phyloP scores from a whole-genome alignment of 2,329 filamentous ascomycete species.

The Fusarium azukiicola region DNA sequence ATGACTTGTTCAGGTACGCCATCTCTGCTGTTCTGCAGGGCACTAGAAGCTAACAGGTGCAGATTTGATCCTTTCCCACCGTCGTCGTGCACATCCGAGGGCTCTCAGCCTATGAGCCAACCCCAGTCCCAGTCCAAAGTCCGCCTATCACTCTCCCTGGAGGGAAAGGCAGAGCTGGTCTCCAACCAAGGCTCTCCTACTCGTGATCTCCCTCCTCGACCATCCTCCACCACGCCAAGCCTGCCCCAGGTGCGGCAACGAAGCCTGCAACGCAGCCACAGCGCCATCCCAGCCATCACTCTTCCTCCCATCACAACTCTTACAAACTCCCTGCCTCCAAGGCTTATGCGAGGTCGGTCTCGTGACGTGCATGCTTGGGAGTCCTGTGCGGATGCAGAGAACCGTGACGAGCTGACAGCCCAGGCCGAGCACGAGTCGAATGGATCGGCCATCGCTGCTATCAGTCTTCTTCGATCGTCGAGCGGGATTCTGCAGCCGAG shows the following conservation, averaged over 20 bases:
- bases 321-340: slow-evolving; percentile 75
- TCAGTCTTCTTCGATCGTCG: slow-evolving; percentile 88
- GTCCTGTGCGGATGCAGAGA: slow-evolving; percentile 91
- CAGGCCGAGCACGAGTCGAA: slow-evolving; percentile 90
- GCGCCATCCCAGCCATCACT: slow-evolving; percentile 80
- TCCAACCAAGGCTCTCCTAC: slow-evolving; percentile 84
- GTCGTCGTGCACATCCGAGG: slow-evolving; percentile 66
- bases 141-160: slow-evolving; percentile 90
- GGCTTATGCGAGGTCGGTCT: slow-evolving; percentile 85
- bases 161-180: slow-evolving; percentile 94
- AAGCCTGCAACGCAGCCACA: slow-evolving; percentile 85
- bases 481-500: slow-evolving; percentile 77
- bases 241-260: slow-evolving; percentile 72
- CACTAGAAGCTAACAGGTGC: slow-evolving; percentile 31
- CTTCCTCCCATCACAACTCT: slow-evolving; percentile 77
- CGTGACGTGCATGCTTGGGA: slow-evolving; percentile 95
- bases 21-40: background rate
- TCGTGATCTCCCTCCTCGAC: slow-evolving; percentile 70
- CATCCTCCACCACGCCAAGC: slow-evolving; percentile 70
- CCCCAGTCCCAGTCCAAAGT: slow-evolving; percentile 75
- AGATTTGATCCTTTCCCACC: slow-evolving; percentile 70
- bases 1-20: slow-evolving; percentile 71
- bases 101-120: slow-evolving; percentile 61
- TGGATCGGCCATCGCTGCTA: slow-evolving; percentile 90
- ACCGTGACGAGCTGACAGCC: slow-evolving; percentile 88